Evolutionary conservation across 306 rosid species (phyloP).

Genomic region (Ziziphus jujuba): DNA sequence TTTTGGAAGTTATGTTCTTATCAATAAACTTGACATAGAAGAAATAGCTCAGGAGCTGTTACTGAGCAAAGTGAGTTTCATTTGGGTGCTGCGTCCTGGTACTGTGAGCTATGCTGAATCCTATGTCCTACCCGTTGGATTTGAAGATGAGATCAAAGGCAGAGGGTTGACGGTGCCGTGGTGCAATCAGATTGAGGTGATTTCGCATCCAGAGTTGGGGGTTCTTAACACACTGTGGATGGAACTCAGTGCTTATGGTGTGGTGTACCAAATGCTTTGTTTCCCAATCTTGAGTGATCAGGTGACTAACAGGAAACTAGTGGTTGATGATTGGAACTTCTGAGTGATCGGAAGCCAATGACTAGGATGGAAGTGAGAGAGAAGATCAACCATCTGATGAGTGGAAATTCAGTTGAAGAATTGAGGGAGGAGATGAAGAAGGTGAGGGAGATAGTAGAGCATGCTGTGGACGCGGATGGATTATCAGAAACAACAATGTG

Average conservation of each 20-base stretch:
- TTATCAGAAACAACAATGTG: slow-evolving; percentile 21
- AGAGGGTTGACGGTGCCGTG: slow-evolving; percentile 27
- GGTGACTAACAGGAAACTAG: slow-evolving; percentile 34
- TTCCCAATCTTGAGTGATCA: slow-evolving; percentile 30
- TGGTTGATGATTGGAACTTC: slow-evolving; percentile 42
- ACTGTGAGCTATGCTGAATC: slow-evolving; percentile 5
- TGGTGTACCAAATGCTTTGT: slow-evolving; percentile 32
- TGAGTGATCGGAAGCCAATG: slow-evolving; percentile 26
- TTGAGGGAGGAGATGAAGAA: slow-evolving; percentile 22
- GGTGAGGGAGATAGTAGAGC: slow-evolving; percentile 2
- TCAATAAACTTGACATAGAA: slow-evolving; percentile 8
- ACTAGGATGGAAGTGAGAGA: slow-evolving; percentile 22
- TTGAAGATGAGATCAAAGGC: slow-evolving; percentile 20
- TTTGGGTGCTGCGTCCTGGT: slow-evolving; percentile 32
- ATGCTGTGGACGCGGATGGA: slow-evolving; percentile 10
- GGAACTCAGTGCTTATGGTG: slow-evolving; percentile 38
- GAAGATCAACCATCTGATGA: slow-evolving; percentile 29
- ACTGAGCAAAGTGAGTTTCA: slow-evolving; percentile 20
- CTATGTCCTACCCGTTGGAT: slow-evolving; percentile 10
- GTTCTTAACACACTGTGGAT: slow-evolving; percentile 39
- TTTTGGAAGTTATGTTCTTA: slow-evolving; percentile 20
- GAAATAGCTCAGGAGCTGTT: slow-evolving; percentile 27
- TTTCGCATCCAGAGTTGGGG: slow-evolving; percentile 32
- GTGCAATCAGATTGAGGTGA: slow-evolving; percentile 35
- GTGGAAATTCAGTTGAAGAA: slow-evolving; percentile 17